Evolutionary conservation across 140 eudicot species (phyloP), one percentile per base, ranked within the genome.

Genomic region (Ambrosia hybrid): DNA sequence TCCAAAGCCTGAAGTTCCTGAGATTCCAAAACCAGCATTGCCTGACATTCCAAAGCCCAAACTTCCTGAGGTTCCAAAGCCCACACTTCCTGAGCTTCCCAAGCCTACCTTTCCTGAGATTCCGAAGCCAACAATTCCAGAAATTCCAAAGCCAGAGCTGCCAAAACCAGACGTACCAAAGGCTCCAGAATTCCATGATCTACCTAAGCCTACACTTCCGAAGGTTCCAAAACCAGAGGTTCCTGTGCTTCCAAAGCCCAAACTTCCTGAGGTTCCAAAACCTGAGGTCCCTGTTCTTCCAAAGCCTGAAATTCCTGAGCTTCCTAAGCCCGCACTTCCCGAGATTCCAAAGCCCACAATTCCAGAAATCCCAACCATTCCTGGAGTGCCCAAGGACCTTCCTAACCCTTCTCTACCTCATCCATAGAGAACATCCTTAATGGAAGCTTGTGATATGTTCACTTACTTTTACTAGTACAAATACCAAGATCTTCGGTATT

Each of bases 231-330:
- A 69, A 36, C 81, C 65, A 43, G 30, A 13, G 12, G 9, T 74
- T 51, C 57, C 78, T 3, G 57, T 14, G 52, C 14, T 59, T n/a
- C 14, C 26, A 3, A 65, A 52, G 11, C 68, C 70, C 5, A 4
- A n/a, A 48, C 5, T 83, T 52, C 86, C 86, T 6, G 52, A 56
- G 65, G 9, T 79, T 14, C 79, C 75, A 1, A 71, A 70, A 11
- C 85, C 82, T 1, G 56, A 17, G 17, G 11, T 70, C 11, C 73
- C 73, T 14, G 67, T 4, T 14, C 5, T 41, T 41, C 45, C 66
- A 34, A 60, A 33, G 34, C 66, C 45, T 1, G 45, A 60, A 60
- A 43, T 60, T 11, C 66, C 65, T 9, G 30, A 58, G 14, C 41
- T 58, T 57, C 68, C 71, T 6, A 48, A 62, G 16, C 41, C 41